Evolutionary conservation across 352 stramenopile genomes (phyloP), one percentile per base, ranked within the genome.

Genomic region (Stramenopiles sp.): DNA sequence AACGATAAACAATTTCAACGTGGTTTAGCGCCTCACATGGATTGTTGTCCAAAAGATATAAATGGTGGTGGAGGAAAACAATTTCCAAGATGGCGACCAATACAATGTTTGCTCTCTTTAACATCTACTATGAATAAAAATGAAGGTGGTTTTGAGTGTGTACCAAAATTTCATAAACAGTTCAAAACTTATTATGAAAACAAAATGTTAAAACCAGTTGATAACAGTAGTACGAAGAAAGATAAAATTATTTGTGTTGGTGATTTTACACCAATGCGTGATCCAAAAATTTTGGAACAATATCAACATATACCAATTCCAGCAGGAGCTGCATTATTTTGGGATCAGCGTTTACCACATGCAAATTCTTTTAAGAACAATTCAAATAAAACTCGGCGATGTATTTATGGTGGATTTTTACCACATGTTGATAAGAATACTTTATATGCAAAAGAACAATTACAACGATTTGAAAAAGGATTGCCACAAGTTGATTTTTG

Each of bases 21-120:
- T 0, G 93, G 88, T 43, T 79, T 95, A 77, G 94, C 88, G 6
- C 90, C 90, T 27, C 90, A 95, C 43, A 85, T 93, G 43, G 90
- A 95, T 78, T 94, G 89, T 80, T 95, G 89, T 79, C 90, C 90
- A 0, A 87, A 87, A 6, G 83, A 86, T 0, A 83, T 92, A 78
- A 92, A 88, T 73, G 83, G 89, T n/a, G 90, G 84, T 20, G 83
- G 83, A 65, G 92, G 92, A 78, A 85, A 87, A 32, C 31, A 23
- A 13, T 86, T 83, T 6, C 89, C 88, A 1, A 87, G 89, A 0
- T 95, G 90, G 90, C 84, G 90, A 30, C 90, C 90, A 20, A 94
- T 95, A 81, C 89, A 94, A 83, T 92, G 88, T 81, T 92, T 95
- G 82, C 88, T 90, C 0, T 86, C 90, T 78, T 84, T 95, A 23